These are phyloP conservation scores for Grammothele lineata DNA, from an alignment of 768 basidiomycete genomes.

Conservation along the genomic window DNA sequence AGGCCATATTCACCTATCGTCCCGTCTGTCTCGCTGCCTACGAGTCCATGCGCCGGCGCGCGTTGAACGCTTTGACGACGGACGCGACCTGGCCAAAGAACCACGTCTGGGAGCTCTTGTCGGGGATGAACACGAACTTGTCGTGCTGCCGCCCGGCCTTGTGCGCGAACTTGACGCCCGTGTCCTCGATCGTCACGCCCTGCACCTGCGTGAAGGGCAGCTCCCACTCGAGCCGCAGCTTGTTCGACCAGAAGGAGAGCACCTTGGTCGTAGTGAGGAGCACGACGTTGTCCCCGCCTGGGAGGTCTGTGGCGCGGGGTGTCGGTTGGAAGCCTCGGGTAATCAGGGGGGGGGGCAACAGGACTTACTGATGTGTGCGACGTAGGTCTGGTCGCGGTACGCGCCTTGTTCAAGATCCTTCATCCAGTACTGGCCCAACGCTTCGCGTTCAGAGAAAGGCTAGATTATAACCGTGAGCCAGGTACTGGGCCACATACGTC, in stretches of 20 bases:
- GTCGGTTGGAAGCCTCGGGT: too few species aligned
- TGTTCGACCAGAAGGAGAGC: constrained; percentile 81
- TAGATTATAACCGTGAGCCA: constrained; percentile 25
- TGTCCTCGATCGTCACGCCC: constrained; percentile 86
- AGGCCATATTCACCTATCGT: too few species aligned
- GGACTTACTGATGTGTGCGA: constrained; percentile 83
- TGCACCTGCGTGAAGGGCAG: constrained; percentile 82
- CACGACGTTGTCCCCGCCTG: constrained; percentile 76
- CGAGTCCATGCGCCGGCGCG: constrained; percentile 65
- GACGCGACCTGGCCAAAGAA: constrained; percentile 74
- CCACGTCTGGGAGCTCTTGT: constrained; percentile 73
- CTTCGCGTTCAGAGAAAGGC: constrained; percentile 89
- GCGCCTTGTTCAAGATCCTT: constrained; percentile 88
- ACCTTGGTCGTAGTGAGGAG: constrained; percentile 77
- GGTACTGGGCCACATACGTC: background rate
- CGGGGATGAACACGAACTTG: constrained; percentile 72
- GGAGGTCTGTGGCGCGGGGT: constrained; percentile 46
- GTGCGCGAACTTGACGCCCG: constrained; percentile 83
- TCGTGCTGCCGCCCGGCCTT: constrained; percentile 73
- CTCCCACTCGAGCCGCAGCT: constrained; percentile 87
- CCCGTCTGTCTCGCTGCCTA: constrained; percentile 7
- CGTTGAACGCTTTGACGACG: constrained; percentile 76
- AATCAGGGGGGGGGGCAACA: too few species aligned
- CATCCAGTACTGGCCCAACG: constrained; percentile 95
- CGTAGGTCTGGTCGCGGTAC: constrained; percentile 80